Evolutionary conservation across 1,284 basidiomycete species (phyloP), one percentile per base, ranked within the genome.

Genomic region (Somion occarium): DNA sequence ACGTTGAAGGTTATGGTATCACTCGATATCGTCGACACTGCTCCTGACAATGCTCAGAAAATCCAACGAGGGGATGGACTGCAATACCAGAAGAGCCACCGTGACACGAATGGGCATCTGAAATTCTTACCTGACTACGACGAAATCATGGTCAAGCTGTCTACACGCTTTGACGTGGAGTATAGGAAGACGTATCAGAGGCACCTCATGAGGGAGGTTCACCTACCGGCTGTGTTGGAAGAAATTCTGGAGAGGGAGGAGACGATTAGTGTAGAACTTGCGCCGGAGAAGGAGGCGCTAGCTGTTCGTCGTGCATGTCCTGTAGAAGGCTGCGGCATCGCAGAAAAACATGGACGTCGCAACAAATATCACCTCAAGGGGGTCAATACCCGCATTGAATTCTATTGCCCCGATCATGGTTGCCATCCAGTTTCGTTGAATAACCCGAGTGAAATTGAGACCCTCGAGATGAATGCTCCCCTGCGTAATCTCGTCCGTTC

Each of bases 391-490:
- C 47, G 43, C 12, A 58, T 67, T 50, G 52, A 52, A 11, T 66
- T 66, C 53, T 19, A 27, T 38, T 65, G 63, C 48, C 60, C 60
- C 23, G 22, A 43, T 9, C 65, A 67, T 50, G 63, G 64, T 2
- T 25, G 43, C 23, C 58, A 66, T 51, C 45, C 50, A 1, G 45
- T 62, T 22, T 26, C 41, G 2, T 55, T 61, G 13, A 52, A 46
- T 24, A 46, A 62, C 37, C 49, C 56, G 5, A 55, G 54, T 11
- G 56, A 61, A 2, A 52, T 64, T 13, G 48, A 44, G 20, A 53
- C 51, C 27, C 53, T 67, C 25, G 64, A 66, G 54, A 63, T 64
- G 51, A 66, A 68, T 52, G 65, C 65, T 15, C 64, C 65, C 3
- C 39, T 66, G 13, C 59, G 64, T 20, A 68, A 68, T 55, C 57